A percentile compares a stretch with the other conserved stretches of the same genome.
These are phyloP conservation scores for Poa pratensis DNA, from an alignment of 176 grass and related monocot genomes.

Conservation along the genomic window DNA sequence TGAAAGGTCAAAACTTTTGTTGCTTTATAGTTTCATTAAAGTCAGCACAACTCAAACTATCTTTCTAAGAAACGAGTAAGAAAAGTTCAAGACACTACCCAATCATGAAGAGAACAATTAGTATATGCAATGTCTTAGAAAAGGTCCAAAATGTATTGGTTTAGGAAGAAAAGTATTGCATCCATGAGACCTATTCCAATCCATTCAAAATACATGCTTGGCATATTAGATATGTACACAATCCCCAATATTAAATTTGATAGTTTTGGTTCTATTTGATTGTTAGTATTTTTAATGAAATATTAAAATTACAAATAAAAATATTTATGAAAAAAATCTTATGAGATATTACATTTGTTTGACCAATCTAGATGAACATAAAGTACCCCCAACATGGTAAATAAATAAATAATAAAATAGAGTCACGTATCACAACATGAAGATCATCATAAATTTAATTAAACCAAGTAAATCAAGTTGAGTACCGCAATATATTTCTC, in stretches of 20 bases:
- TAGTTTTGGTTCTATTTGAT: background rate
- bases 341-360: background rate
- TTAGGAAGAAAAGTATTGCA: background rate
- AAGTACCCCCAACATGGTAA: no score
- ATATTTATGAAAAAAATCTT: background rate
- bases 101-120: background rate
- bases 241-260: background rate
- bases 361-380: background rate
- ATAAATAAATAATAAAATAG: no score
- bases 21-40: background rate
- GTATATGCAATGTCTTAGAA: background rate
- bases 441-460: no score
- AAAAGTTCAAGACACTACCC: background rate
- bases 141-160: background rate
- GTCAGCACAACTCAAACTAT: slow-evolving; percentile 2
- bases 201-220: background rate
- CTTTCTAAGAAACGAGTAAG: background rate
- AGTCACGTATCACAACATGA: no score
- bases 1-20: no score
- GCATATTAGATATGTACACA: background rate
- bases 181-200: background rate
- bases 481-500: no score
- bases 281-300: background rate
- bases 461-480: no score
- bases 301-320: no score